These are phyloP conservation scores for Aspergillus fijiensis DNA, from an alignment of 2,329 filamentous ascomycete genomes.

Conservation along the genomic window DNA sequence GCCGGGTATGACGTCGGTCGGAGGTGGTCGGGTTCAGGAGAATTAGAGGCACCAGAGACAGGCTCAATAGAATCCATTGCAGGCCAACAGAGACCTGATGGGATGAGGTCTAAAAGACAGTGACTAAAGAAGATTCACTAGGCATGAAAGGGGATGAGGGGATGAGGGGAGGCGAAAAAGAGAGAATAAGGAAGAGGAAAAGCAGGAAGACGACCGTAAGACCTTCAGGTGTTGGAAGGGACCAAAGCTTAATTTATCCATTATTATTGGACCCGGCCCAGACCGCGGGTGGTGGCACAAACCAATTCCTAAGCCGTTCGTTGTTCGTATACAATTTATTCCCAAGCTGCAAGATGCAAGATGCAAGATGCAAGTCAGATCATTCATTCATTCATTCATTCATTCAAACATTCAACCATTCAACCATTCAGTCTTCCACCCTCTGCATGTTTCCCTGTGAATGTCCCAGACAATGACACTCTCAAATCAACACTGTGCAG, in stretches of 20 bases:
- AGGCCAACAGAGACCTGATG: neutral
- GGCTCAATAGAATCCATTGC: slow-evolving; percentile 43
- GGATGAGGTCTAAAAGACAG: neutral
- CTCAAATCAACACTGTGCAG: no score
- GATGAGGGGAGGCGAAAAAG: neutral
- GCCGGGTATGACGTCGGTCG: slow-evolving; percentile 21
- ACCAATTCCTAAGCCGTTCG: no score
- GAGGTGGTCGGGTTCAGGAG: slow-evolving; percentile 15
- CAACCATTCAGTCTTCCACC: no score
- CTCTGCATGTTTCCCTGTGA: no score
- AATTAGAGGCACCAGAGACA: slow-evolving; percentile 23
- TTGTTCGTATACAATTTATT: no score
- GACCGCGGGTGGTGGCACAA: neutral
- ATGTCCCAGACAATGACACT: no score
- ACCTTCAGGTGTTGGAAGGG: neutral
- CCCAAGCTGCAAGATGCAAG: no score
- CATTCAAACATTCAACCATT: no score
- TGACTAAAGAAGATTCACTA: neutral
- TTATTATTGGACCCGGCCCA: neutral
- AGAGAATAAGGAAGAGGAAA: neutral
- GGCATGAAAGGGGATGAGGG: neutral
- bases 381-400: no score
- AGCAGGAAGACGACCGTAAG: neutral
- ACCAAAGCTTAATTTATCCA: slow-evolving; percentile 3
- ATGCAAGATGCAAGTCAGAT: no score